phyloP scores from a whole-genome alignment of 1,139 yeast genomes.

The Arxiozyma bovina region DNA sequence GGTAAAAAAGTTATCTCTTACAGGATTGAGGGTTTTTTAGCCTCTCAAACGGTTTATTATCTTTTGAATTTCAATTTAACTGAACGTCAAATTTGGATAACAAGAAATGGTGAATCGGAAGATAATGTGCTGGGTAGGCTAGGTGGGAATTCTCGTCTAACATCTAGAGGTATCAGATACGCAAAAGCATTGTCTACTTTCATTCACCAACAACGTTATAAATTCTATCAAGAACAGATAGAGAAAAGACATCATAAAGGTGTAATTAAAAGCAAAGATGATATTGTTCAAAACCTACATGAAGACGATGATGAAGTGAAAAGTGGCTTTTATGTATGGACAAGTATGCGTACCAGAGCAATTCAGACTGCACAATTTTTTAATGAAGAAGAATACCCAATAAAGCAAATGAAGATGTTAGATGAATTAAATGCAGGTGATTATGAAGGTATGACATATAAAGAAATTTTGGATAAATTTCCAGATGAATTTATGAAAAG shows the following conservation, averaged over 20 bases:
- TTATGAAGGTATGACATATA: conserved; percentile 86
- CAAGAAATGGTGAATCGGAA: conserved; percentile 86
- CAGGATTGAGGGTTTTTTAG: conserved; percentile 83
- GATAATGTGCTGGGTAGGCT: conserved; percentile 79
- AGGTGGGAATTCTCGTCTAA: conserved; percentile 86
- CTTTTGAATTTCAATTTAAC: conserved; percentile 80
- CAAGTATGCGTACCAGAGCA: conserved; percentile 74
- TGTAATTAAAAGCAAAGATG: conserved; percentile 7
- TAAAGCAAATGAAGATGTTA: conserved; percentile 86
- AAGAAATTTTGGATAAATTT: conserved; percentile 58
- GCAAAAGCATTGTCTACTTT: conserved; percentile 64
- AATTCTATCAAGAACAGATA: conserved; percentile 43
- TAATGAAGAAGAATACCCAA: conserved; percentile 62
- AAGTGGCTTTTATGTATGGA: conserved; percentile 70
- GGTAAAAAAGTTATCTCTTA: conserved; percentile 90
- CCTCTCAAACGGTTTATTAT: conserved; percentile 89
- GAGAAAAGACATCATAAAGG: conserved; percentile 24
- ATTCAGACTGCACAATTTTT: conserved; percentile 71
- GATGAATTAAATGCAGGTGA: conserved; percentile 91
- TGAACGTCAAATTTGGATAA: conserved; percentile 90
- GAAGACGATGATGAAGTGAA: conserved; percentile 17
- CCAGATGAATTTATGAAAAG: conserved; percentile 79
- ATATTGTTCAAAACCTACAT: conserved; percentile 10
- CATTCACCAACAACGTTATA: conserved; percentile 61
- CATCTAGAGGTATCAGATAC: conserved; percentile 70